Evolutionary conservation across 306 rosid species (phyloP).

Genomic region (Datisca glomerata): DNA sequence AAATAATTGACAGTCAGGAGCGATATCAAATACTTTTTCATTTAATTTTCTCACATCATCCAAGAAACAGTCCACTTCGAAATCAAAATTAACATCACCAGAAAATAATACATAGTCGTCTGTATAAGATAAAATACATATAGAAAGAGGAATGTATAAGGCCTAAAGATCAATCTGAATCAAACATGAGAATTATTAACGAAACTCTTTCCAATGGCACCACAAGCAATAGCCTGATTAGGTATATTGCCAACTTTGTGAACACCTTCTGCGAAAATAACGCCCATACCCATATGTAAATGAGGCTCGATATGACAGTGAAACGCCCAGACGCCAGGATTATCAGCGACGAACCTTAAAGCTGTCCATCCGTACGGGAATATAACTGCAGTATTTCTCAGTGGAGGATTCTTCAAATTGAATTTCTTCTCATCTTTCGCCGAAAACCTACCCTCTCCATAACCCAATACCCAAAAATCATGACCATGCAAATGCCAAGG

Average conservation of each 20-base stretch:
- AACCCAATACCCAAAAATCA: slow-evolving; percentile 80
- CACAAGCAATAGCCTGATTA: slow-evolving; percentile 37
- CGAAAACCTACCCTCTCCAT: slow-evolving; percentile 65
- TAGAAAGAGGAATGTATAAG: too few species aligned
- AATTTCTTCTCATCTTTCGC: slow-evolving; percentile 20
- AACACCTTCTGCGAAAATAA: slow-evolving; percentile 48
- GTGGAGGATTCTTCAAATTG: slow-evolving; percentile 60
- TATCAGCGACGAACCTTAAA: slow-evolving; percentile 56
- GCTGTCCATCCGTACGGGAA: slow-evolving; percentile 88
- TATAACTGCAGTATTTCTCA: slow-evolving; percentile 47
- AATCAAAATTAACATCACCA: too few species aligned
- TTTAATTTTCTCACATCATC: too few species aligned
- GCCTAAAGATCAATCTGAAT: too few species aligned
- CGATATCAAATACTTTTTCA: too few species aligned
- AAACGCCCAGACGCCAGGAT: slow-evolving; percentile 87
- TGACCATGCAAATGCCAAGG: slow-evolving; percentile 96
- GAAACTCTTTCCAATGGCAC: slow-evolving; percentile 25
- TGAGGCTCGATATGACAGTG: slow-evolving; percentile 92
- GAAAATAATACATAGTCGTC: too few species aligned
- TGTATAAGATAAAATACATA: too few species aligned
- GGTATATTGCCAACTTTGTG: slow-evolving; percentile 28
- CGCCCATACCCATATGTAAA: slow-evolving; percentile 94
- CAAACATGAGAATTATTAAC: background rate
- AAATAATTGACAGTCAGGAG: too few species aligned
- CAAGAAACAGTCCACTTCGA: too few species aligned